A percentile compares a stretch with the other conserved stretches of the same genome.
phyloP scores from a whole-genome alignment of 306 rosid genomes.

The Trifolium fragiferum region DNA sequence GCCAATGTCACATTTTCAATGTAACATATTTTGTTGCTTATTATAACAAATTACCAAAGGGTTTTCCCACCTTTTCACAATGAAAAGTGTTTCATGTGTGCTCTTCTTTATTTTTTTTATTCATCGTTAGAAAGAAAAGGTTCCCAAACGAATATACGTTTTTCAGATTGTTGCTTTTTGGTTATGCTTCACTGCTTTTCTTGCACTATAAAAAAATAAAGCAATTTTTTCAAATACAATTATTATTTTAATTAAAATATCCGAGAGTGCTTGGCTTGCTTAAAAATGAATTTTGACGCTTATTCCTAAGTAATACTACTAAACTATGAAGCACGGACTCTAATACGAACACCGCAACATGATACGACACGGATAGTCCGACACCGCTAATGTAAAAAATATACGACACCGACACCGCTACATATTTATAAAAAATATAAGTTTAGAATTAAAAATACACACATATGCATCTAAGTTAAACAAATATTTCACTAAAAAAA shows the following conservation, averaged over 20 bases:
- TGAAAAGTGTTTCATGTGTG: constrained; percentile 41
- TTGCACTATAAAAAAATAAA: constrained; percentile 43
- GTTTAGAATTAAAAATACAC: no score
- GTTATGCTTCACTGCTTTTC: constrained; percentile 66
- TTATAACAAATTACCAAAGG: constrained; percentile 16
- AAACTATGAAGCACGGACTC: no score
- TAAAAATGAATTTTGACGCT: not conserved
- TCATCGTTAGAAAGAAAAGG: constrained; percentile 67
- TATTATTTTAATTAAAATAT: constrained; percentile 15
- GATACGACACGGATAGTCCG: no score
- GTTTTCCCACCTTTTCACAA: constrained; percentile 38
- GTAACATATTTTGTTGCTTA: constrained; percentile 25
- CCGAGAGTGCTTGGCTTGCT: constrained; percentile 12
- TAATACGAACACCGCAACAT: no score
- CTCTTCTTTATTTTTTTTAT: constrained; percentile 34
- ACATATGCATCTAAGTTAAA: no score
- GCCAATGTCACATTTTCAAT: constrained; percentile 26
- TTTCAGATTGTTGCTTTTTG: constrained; percentile 57
- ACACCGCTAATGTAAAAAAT: no score
- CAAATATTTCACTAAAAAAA: no score
- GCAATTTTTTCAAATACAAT: not conserved
- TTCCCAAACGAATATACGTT: constrained; percentile 61
- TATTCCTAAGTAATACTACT: not conserved
- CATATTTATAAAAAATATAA: no score
- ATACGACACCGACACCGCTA: no score